Conservation (phyloP, 176 grass and related monocot species). For the Hsuehochloa calcarea region DNA sequence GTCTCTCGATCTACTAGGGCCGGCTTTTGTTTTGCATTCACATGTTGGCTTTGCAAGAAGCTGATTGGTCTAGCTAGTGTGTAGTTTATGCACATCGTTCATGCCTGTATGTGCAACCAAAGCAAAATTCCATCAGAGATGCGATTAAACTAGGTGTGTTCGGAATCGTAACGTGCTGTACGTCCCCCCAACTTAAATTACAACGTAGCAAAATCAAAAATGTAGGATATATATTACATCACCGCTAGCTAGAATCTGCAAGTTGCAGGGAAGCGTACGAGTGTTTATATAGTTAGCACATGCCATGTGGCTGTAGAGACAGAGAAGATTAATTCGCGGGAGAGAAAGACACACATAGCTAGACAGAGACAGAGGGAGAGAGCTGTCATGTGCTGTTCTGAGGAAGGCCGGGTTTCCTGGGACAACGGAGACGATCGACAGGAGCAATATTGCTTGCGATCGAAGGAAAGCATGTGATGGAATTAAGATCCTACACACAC, state of each 20-base stretch:
- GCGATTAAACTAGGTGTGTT: not conserved
- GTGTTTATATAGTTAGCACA: not conserved
- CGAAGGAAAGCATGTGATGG: constrained; percentile 17
- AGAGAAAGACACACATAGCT: too few species aligned
- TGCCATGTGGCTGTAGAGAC: constrained; percentile 9
- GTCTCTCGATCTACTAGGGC: not conserved
- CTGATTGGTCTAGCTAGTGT: not conserved
- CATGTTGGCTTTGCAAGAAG: not conserved
- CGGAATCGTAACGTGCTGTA: not conserved
- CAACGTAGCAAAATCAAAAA: not conserved
- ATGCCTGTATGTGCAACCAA: constrained; percentile 2
- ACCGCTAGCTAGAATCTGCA: not conserved
- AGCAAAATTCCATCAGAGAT: not conserved
- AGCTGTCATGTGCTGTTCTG: constrained; percentile 4
- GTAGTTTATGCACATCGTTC: not conserved
- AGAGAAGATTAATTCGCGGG: not conserved
- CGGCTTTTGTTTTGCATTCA: constrained; percentile 24
- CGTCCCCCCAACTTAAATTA: not conserved
- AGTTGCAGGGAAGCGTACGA: not conserved
- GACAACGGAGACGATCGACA: constrained; percentile 18
- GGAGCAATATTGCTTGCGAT: constrained; percentile 3
- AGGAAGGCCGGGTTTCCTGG: not conserved
- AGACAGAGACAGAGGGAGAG: not conserved
- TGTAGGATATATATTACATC: not conserved
- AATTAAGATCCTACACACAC: not conserved